Percentiles rank a stretch among this genome's conserved stretches.
phyloP scores from a whole-genome alignment of 2,329 filamentous ascomycete genomes.

The Ascochyta rabiei region DNA sequence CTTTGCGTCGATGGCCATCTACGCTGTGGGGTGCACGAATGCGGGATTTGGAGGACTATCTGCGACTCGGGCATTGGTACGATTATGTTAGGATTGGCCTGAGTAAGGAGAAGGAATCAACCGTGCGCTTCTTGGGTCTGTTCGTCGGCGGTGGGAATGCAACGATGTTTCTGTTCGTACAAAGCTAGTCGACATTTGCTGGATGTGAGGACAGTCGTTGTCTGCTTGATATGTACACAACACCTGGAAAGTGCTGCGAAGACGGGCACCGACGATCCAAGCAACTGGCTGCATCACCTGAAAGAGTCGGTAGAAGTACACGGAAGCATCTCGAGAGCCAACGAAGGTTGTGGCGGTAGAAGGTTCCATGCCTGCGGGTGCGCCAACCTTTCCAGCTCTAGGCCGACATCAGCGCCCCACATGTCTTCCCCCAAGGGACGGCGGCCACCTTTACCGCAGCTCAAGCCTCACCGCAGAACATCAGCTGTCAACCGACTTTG shows the following conservation, averaged over 20 bases:
- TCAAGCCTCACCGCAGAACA: slow-evolving; percentile 11
- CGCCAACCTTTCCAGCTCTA: slow-evolving; percentile 12
- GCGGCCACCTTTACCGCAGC: slow-evolving; percentile 18
- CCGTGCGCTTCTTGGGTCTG: too few relatives aligned
- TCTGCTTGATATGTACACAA: too few relatives aligned
- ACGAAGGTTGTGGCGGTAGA: slow-evolving; percentile 6
- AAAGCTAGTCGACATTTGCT: too few relatives aligned
- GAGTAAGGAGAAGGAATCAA: background rate
- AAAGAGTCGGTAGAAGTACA: background rate
- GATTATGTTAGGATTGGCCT: background rate
- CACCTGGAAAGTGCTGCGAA: too few relatives aligned
- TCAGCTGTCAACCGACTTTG: slow-evolving; percentile 11
- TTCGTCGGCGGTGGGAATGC: too few relatives aligned
- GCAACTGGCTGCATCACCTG: too few relatives aligned
- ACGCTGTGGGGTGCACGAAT: background rate
- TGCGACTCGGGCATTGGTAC: too few relatives aligned
- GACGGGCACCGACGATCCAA: too few relatives aligned
- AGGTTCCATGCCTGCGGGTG: slow-evolving; percentile 5
- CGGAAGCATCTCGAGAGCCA: slow-evolving; percentile 3
- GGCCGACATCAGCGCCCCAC: slow-evolving; percentile 5
- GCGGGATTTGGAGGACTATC: too few relatives aligned
- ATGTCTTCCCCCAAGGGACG: slow-evolving; percentile 7
- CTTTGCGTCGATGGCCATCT: background rate
- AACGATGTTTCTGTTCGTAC: too few relatives aligned
- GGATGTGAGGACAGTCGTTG: too few relatives aligned